Base-by-base conservation (phyloP, 2,329 filamentous ascomycete genomes). In the Proliferodiscus dingleyae region DNA sequence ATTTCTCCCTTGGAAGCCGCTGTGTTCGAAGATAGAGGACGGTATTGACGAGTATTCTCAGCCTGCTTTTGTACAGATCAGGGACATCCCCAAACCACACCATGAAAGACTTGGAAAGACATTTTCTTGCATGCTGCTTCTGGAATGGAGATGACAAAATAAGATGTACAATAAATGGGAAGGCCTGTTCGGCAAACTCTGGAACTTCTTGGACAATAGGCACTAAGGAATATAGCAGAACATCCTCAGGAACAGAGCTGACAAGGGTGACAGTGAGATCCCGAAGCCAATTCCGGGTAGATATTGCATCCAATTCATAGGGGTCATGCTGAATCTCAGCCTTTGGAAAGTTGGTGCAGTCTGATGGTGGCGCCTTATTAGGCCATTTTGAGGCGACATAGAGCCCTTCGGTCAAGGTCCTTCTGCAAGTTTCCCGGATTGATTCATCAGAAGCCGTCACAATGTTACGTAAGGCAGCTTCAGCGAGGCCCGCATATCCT, bases 1-100 rank as follows among this genome's bases (percentile, higher is more conserved):
- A 95, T 0, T 71, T 69, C 64, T 98, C 93, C 10, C 80, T 77
- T 0, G 87, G 86, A 11, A 84, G 68, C 22, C 78, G 74, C 60
- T 94, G 90, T 3, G 85, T 89, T 29, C 89, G 81, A n/a, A 99
- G 74, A 61, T 97, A 98, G 2, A 98, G 69, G 23, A 98, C 72
- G 3, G 83, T 79, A 52, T 88, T 85, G 30, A 97, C 75, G 1
- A 95, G 69, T 28, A 93, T 74, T 49, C 81, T 81, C 41, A 85
- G 68, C 56, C 88, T 88, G 5, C 81, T 74, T 46, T 75, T 76
- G 1, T 70, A 77, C 45, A 55, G 56, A 1, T 64, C 51, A 10
- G 71, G 65, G 49, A 68, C 65, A 50, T 68, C 66, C 2, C 68
- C 66, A 28, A 97, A 77, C 73, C 85, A 88, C 8, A 70, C 66